Base-by-base conservation (phyloP, 108 stramenopile species). In the Nitzschia sp. region DNA sequence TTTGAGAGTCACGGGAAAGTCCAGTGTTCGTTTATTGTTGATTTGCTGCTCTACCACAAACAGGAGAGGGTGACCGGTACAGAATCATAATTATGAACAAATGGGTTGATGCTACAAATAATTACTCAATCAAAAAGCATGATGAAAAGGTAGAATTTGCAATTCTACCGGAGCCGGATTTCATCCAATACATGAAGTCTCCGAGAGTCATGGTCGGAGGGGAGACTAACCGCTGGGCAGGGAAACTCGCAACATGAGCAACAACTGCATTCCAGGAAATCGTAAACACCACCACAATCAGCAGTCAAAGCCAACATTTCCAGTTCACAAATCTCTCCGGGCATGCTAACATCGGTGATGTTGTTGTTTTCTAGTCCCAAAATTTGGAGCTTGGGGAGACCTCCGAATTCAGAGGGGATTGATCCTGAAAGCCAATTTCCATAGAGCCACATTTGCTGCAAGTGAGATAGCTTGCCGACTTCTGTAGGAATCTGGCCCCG, bases 351-450 rank as follows among this genome's bases (percentile, higher is more conserved):
- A 43, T 67, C 75, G 21, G 66, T 71, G 39, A 88, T 56, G 37
- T 69, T 44, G 60, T 85, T 88, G 56, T 76, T 56, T 57, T 81
- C 78, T 34, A 85, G 17, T 22, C 56, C 61, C 39, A 71, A 59
- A 54, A 79, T 81, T 57, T 83, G 41, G 12, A 71, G 40, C 6
- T 62, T 54, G 17, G 53, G 15, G 14, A 71, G 39, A 20, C 21
- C 9, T 12, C 34, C 66, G 51, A 74, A 20, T 29, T 74, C 59
- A 41, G 57, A 38, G 0, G 73, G 73, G 24, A 74, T 61, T 20
- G 51, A 15, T 12, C 73, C 73, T 25, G 46, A 17, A 6, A 74
- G 34, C 29, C 24, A 42, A 24, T 74, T 74, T 1, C 44, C 51
- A 48, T 53, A 53, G 53, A 71, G 19, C 70, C 70, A 71, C 39